Percentiles rank a stretch among this genome's conserved stretches.
phyloP scores from a whole-genome alignment of 441 rosid species.

The Populus hybrid region DNA sequence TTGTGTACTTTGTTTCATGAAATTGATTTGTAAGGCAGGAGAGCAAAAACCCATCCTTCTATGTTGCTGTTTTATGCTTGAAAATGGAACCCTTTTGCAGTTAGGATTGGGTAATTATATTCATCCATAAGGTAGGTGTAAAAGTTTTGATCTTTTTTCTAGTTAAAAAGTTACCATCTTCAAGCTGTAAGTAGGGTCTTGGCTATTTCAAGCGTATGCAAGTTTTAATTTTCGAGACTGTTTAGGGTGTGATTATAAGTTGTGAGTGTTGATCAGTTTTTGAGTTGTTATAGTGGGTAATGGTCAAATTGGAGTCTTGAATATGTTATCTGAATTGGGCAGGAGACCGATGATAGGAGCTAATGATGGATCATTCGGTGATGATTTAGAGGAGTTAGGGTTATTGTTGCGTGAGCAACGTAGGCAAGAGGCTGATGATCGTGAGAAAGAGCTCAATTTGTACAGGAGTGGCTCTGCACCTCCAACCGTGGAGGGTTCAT shows the following conservation, averaged over 20 bases:
- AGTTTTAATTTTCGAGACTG: slow-evolving; percentile 26
- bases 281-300: slow-evolving; percentile 17
- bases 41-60: not conserved
- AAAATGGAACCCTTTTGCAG: slow-evolving; percentile 10
- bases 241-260: slow-evolving; percentile 23
- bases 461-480: slow-evolving; percentile 97
- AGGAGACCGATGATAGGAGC: slow-evolving; percentile 70
- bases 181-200: slow-evolving; percentile 32
- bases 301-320: slow-evolving; percentile 39
- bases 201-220: slow-evolving; percentile 11
- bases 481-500: slow-evolving; percentile 91
- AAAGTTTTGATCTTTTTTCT: slow-evolving; percentile 28
- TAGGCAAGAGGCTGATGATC: slow-evolving; percentile 65
- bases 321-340: slow-evolving; percentile 64
- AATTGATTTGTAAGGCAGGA: slow-evolving; percentile 1
- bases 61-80: slow-evolving; percentile 10
- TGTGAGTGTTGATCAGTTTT: slow-evolving; percentile 27
- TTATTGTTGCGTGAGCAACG: slow-evolving; percentile 66
- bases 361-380: slow-evolving; percentile 71
- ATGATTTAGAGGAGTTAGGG: slow-evolving; percentile 75
- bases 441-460: slow-evolving; percentile 70
- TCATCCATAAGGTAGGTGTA: not conserved
- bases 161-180: slow-evolving; percentile 24
- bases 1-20: slow-evolving; percentile 14
- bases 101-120: slow-evolving; percentile 11